Percentiles rank a stretch among this genome's conserved stretches.
Conservation (phyloP, 2,329 filamentous ascomycete species). For the Ceratocystis colombiana region DNA sequence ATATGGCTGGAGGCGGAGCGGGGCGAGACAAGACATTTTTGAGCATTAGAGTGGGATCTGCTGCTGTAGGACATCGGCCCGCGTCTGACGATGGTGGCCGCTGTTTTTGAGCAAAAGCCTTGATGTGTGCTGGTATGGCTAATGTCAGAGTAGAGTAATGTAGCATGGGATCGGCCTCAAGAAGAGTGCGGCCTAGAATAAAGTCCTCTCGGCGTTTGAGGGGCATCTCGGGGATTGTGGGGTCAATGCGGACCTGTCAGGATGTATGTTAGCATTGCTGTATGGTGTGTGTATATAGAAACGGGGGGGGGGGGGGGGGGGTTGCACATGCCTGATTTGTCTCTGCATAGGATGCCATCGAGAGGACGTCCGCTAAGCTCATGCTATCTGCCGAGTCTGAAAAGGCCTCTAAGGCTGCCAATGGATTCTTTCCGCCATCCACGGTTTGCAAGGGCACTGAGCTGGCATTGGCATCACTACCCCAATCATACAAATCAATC, state of each 20-base stretch:
- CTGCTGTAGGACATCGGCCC: conserved; percentile 25
- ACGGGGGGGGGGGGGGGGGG: background rate
- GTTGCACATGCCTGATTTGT: conserved; percentile 32
- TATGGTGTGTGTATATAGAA: background rate
- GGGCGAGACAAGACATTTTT: conserved; percentile 29
- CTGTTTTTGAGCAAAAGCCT: conserved; percentile 10
- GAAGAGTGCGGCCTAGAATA: conserved; percentile 39
- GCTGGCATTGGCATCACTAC: conserved; percentile 24
- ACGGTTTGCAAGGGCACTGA: background rate
- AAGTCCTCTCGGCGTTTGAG: conserved; percentile 42
- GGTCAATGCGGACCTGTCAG: conserved; percentile 46
- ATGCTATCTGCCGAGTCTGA: conserved; percentile 48
- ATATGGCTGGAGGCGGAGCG: conserved; percentile 11
- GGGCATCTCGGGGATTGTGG: conserved; percentile 49
- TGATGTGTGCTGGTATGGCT: conserved; percentile 14
- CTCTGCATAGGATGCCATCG: conserved; percentile 39
- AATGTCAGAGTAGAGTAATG: conserved; percentile 28
- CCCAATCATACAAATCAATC: conserved; percentile 52
- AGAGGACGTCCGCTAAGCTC: conserved; percentile 57
- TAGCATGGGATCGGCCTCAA: conserved; percentile 38
- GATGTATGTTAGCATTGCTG: conserved; percentile 22
- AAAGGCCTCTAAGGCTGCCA: conserved; percentile 40
- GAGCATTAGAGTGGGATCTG: conserved; percentile 29
- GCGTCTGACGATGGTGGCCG: background rate
- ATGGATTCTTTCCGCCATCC: conserved; percentile 28